Conservation (phyloP, 805 yeast genomes). For the Candida endomychidarum region DNA sequence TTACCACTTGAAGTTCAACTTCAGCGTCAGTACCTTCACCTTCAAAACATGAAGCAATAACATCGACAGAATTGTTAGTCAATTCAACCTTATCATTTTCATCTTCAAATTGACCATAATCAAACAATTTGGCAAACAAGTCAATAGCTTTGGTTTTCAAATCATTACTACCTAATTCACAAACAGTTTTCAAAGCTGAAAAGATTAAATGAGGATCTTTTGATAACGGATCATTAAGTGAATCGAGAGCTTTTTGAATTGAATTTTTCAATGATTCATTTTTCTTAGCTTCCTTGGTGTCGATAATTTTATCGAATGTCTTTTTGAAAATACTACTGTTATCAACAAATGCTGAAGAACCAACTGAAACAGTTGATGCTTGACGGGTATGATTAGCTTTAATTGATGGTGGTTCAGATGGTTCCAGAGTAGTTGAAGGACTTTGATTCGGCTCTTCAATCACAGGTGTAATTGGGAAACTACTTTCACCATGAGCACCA, state of each 20-base stretch:
- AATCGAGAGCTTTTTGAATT: constrained; percentile 42
- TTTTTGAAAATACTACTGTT: constrained; percentile 41
- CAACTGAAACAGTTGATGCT: constrained; percentile 17
- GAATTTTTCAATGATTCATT: constrained; percentile 40
- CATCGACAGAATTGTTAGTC: constrained; percentile 80
- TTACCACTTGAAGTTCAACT: constrained; percentile 87
- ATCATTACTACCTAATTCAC: constrained; percentile 65
- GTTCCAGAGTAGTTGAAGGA: constrained; percentile 3
- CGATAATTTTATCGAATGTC: constrained; percentile 57
- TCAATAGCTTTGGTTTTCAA: constrained; percentile 77
- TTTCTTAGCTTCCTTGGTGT: constrained; percentile 61
- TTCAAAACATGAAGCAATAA: constrained; percentile 80
- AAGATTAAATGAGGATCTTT: constrained; percentile 58
- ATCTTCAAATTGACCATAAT: constrained; percentile 75
- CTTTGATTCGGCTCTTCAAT: constrained; percentile 12
- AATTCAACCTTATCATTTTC: constrained; percentile 55
- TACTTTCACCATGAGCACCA: background rate
- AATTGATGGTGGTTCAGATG: constrained; percentile 11
- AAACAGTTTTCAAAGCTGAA: constrained; percentile 73
- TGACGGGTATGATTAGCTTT: constrained; percentile 16
- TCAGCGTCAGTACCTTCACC: constrained; percentile 91
- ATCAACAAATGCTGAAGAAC: constrained; percentile 23
- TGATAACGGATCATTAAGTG: constrained; percentile 38
- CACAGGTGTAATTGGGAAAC: constrained; percentile 10
- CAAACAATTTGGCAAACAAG: constrained; percentile 81